A percentile compares a stretch with the other conserved stretches of the same genome.
Conservation (phyloP, 257 asterid genomes). For the Cordia subcordata region DNA sequence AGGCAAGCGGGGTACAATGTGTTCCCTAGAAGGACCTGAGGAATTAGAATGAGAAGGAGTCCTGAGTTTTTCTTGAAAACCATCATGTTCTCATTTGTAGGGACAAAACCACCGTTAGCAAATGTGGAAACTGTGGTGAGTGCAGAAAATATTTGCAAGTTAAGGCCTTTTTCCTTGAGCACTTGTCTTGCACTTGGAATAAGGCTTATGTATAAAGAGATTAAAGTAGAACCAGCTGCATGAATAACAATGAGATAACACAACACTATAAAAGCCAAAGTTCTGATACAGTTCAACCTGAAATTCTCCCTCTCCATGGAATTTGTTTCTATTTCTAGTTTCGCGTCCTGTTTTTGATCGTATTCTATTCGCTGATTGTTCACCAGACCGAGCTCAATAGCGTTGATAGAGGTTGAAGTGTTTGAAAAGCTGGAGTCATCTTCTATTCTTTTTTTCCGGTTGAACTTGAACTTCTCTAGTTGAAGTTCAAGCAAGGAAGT, state of each 20-base stretch:
- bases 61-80: conserved; percentile 41
- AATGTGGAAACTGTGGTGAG: conserved; percentile 49
- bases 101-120: conserved; percentile 50
- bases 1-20: conserved; percentile 42
- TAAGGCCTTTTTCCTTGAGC: conserved; percentile 27
- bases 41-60: conserved; percentile 38
- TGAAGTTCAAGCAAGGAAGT: conserved; percentile 34
- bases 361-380: not conserved
- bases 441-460: not conserved
- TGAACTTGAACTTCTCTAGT: conserved; percentile 14
- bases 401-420: not conserved
- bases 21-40: conserved; percentile 51
- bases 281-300: conserved; percentile 8
- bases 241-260: conserved; percentile 29
- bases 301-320: not conserved
- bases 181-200: conserved; percentile 27
- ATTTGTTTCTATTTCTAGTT: not conserved
- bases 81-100: conserved; percentile 58
- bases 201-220: conserved; percentile 21
- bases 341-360: not conserved
- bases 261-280: conserved; percentile 20
- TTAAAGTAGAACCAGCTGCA: conserved; percentile 21
- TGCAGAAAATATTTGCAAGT: conserved; percentile 19
- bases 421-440: not conserved
- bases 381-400: conserved; percentile 9